Conservation (phyloP, 306 rosid species). For the Vigna radiata region DNA sequence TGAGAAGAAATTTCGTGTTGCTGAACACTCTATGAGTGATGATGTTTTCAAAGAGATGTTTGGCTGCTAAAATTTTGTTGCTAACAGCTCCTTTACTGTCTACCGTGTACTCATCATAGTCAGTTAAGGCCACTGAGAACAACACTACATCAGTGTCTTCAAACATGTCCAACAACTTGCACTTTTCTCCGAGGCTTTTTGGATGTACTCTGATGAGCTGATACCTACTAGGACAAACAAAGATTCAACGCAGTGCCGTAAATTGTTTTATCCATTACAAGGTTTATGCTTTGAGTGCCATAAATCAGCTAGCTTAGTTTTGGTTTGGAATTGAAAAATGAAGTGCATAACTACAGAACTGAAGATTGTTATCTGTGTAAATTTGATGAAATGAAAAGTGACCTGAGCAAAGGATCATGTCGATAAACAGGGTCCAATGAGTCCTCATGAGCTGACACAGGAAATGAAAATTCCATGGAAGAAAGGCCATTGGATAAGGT, state of each 20-base stretch:
- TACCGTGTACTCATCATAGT: slow-evolving; percentile 59
- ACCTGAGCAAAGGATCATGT: slow-evolving; percentile 63
- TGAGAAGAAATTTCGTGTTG: slow-evolving; percentile 64
- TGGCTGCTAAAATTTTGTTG: slow-evolving; percentile 75
- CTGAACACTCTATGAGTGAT: slow-evolving; percentile 52
- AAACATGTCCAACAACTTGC: slow-evolving; percentile 81
- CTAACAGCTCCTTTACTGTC: slow-evolving; percentile 54
- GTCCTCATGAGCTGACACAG: slow-evolving; percentile 47
- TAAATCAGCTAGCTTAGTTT: slow-evolving; percentile 23
- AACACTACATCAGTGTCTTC: slow-evolving; percentile 64
- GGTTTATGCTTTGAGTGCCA: slow-evolving; percentile 17
- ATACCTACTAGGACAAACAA: slow-evolving; percentile 51
- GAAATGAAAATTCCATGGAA: slow-evolving; percentile 68
- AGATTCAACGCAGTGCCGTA: neutral
- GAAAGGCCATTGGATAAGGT: slow-evolving; percentile 61
- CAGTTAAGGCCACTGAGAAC: slow-evolving; percentile 70
- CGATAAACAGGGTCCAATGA: slow-evolving; percentile 46
- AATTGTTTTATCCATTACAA: slow-evolving; percentile 10
- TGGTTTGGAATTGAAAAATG: neutral
- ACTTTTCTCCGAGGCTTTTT: slow-evolving; percentile 65
- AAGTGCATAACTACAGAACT: neutral
- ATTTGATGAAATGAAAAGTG: slow-evolving; percentile 13
- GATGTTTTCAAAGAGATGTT: slow-evolving; percentile 66
- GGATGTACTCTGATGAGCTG: slow-evolving; percentile 69
- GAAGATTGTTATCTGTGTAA: slow-evolving; percentile 15